Conservation (phyloP, 768 basidiomycete genomes). For the Baorangia bicolor region DNA sequence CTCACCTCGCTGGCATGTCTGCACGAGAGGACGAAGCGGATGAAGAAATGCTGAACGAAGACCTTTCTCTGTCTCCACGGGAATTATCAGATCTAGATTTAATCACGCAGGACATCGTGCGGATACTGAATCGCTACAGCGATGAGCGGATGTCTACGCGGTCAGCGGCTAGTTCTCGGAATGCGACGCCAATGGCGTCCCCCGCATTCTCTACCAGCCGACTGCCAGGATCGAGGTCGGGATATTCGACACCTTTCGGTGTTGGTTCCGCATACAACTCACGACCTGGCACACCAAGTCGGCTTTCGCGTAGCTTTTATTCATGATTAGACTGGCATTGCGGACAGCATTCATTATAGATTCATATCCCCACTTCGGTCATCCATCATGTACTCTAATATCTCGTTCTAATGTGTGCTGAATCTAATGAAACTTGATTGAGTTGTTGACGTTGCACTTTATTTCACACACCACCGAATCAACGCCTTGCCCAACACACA, state of each 20-base stretch:
- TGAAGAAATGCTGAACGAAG: constrained; percentile 44
- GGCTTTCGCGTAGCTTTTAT: constrained; percentile 42
- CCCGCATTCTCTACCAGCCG: constrained; percentile 41
- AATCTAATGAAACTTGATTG: constrained; percentile 1
- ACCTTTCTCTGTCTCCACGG: constrained; percentile 55
- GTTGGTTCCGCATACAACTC: constrained; percentile 48
- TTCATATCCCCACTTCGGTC: constrained; percentile 8
- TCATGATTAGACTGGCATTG: constrained; percentile 17
- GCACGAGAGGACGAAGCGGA: constrained; percentile 53
- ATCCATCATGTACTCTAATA: constrained; percentile 18
- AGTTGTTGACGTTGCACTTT: not conserved
- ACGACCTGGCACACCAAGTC: constrained; percentile 64
- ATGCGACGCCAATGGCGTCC: constrained; percentile 62
- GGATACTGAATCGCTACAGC: constrained; percentile 68
- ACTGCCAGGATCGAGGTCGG: constrained; percentile 49
- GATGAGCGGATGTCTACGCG: constrained; percentile 59
- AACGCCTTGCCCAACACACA: not conserved
- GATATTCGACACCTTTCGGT: constrained; percentile 55
- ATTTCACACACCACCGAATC: not conserved
- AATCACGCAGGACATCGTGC: constrained; percentile 71
- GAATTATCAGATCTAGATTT: constrained; percentile 77
- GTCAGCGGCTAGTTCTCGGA: constrained; percentile 61
- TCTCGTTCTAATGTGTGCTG: constrained; percentile 13
- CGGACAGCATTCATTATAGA: constrained; percentile 9
- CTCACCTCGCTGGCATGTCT: constrained; percentile 36